Percentiles rank a stretch among this genome's conserved stretches.
Evolutionary conservation across 345 rosid genomes (phyloP).

Genomic region (Syzygium jambos): DNA sequence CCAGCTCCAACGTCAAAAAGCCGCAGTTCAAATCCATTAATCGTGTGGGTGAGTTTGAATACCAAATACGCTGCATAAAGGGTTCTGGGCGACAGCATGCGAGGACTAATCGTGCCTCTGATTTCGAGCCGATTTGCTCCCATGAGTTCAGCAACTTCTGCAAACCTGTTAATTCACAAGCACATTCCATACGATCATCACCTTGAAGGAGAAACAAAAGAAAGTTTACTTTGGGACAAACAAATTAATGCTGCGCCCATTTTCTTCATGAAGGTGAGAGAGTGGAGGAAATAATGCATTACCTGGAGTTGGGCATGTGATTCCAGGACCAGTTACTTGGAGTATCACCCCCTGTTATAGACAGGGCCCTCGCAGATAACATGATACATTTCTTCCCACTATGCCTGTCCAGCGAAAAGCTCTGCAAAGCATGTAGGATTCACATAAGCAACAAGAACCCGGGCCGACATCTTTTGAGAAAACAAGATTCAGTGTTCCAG

Average conservation of each 20-base stretch:
- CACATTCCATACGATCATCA: not conserved
- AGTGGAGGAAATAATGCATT: not conserved
- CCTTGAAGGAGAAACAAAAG: not conserved
- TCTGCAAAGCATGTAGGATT: constrained; percentile 1
- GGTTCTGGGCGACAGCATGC: not conserved
- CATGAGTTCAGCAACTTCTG: not conserved
- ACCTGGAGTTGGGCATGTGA: not conserved
- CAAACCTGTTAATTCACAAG: not conserved
- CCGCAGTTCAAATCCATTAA: not conserved
- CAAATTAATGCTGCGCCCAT: not conserved
- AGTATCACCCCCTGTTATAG: constrained; percentile 16
- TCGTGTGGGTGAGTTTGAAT: not conserved
- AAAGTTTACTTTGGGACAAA: not conserved
- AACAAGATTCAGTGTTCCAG: not conserved
- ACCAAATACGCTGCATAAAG: not conserved
- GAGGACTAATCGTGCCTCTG: not conserved
- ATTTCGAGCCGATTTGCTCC: not conserved
- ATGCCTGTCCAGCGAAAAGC: constrained; percentile 12
- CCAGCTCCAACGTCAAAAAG: not conserved
- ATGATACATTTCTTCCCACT: constrained; percentile 23
- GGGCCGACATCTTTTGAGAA: not conserved
- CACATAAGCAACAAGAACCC: not conserved
- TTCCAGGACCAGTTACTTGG: not conserved
- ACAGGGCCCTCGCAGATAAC: constrained; percentile 20
- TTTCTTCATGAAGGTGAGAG: not conserved